Conservation (phyloP, 1,284 basidiomycete genomes). For the Ustilago nuda region DNA sequence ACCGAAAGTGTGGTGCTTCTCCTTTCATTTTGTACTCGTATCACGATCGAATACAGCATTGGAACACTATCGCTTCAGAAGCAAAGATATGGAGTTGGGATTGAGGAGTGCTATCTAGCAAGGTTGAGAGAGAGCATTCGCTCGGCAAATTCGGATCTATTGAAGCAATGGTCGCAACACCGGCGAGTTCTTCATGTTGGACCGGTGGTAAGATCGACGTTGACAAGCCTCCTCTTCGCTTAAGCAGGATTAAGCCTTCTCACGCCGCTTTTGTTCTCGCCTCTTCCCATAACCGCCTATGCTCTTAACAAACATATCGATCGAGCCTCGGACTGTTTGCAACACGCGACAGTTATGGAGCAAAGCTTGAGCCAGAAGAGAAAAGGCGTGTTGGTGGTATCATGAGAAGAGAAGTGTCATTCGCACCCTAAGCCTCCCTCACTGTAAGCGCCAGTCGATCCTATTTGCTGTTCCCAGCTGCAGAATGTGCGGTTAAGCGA, state of each 20-base stretch:
- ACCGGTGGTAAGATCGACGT: conserved; percentile 5
- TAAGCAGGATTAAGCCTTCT: not conserved
- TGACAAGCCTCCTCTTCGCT: conserved; percentile 9
- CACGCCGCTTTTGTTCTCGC: not conserved
- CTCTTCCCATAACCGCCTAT: no score
- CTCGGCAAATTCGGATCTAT: not conserved
- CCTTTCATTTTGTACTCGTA: conserved; percentile 12
- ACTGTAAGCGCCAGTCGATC: no score
- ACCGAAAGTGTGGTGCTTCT: not conserved
- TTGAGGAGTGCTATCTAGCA: no score
- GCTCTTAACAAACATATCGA: no score
- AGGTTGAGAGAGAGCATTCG: not conserved
- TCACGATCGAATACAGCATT: not conserved
- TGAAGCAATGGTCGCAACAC: not conserved
- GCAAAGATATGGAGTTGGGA: not conserved
- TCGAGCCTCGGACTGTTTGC: no score
- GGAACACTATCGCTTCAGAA: not conserved
- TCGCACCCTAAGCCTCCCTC: no score
- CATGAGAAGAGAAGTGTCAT: no score
- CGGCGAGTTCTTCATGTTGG: not conserved
- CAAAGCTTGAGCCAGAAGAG: no score
- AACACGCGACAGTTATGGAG: no score
- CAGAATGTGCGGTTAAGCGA: not conserved
- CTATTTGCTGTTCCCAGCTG: not conserved
- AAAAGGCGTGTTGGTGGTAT: no score